Conservation (phyloP, 2,329 filamentous ascomycete species). For the Fusarium falciforme region DNA sequence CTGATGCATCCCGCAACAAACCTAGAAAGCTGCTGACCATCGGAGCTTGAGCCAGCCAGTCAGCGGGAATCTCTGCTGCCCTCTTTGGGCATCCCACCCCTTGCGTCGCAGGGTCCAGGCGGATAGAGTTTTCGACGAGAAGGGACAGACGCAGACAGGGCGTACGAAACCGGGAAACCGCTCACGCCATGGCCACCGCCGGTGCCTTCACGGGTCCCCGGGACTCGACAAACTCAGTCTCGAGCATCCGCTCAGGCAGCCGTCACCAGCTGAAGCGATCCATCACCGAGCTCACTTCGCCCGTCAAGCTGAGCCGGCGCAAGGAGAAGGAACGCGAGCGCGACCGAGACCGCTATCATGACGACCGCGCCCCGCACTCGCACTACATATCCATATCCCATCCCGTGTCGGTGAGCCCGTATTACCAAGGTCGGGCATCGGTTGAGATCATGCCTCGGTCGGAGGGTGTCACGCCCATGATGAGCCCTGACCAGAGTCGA, state of each 20-base stretch:
- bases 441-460: constrained; percentile 58
- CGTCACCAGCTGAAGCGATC: constrained; percentile 68
- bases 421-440: constrained; percentile 52
- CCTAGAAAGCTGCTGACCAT: constrained; percentile 21
- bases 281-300: constrained; percentile 64
- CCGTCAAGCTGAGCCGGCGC: constrained; percentile 54
- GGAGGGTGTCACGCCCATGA: constrained; percentile 57
- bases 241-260: constrained; percentile 44
- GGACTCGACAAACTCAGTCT: constrained; percentile 39
- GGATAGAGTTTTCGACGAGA: constrained; percentile 7
- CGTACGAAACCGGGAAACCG: constrained; percentile 6
- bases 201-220: constrained; percentile 40
- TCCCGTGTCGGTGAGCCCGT: constrained; percentile 41
- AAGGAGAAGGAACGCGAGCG: constrained; percentile 44
- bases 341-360: constrained; percentile 40
- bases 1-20: constrained; percentile 36
- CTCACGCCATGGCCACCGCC: constrained; percentile 39
- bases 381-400: constrained; percentile 31
- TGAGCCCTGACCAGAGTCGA: constrained; percentile 57
- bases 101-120: constrained; percentile 34
- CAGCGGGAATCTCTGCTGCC: constrained; percentile 10
- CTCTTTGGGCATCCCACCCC: constrained; percentile 28
- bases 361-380: constrained; percentile 43
- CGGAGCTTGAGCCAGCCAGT: constrained; percentile 12
- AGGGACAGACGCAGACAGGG: constrained; percentile 6